Evolutionary conservation across 768 basidiomycete genomes (phyloP).

Genomic region (Lactifluus volemus): DNA sequence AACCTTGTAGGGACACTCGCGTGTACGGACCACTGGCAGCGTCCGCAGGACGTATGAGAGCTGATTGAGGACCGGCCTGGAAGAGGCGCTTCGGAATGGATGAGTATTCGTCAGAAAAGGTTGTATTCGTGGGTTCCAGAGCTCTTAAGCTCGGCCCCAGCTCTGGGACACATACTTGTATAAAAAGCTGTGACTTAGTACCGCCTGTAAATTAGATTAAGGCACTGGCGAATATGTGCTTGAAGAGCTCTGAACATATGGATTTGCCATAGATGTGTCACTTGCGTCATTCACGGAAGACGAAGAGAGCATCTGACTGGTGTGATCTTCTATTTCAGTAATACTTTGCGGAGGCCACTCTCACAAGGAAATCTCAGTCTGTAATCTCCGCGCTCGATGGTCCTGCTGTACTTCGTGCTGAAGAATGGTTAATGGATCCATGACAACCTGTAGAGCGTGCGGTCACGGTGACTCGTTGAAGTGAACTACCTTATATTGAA

Average conservation of each 20-base stretch:
- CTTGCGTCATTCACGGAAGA: background rate
- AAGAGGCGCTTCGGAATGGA: background rate
- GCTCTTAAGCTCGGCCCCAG: background rate
- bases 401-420: background rate
- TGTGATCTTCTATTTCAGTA: background rate
- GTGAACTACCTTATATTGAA: background rate
- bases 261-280: background rate
- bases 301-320: background rate
- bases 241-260: background rate
- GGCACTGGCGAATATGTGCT: background rate
- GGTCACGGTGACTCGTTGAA: background rate
- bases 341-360: background rate
- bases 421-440: background rate
- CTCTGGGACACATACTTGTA: background rate
- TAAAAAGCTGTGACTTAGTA: background rate
- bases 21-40: background rate
- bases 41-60: background rate
- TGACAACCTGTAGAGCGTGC: background rate
- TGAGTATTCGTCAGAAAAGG: background rate
- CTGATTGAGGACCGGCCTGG: background rate
- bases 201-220: background rate
- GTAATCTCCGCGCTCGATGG: background rate
- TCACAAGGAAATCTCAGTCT: background rate
- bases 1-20: background rate
- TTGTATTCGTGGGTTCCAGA: background rate